A percentile compares a stretch with the other conserved stretches of the same genome.
Conservation (phyloP, 805 yeast species). For the Torulaspora delbrueckii region DNA sequence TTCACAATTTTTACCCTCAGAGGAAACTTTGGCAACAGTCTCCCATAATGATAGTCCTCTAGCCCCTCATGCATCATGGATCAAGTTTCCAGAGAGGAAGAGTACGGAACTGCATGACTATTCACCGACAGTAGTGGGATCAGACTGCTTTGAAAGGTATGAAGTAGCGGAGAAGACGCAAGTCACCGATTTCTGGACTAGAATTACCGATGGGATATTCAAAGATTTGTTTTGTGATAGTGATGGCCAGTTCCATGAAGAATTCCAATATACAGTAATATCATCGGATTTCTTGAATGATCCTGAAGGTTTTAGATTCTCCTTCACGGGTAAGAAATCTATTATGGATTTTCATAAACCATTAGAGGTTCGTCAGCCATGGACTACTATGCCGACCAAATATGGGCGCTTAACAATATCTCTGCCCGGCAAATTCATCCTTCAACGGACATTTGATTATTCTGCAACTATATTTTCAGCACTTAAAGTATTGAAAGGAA, state of each 20-base stretch:
- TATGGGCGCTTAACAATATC: conserved; percentile 16
- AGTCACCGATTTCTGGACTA: conserved; percentile 2
- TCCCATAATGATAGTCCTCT: background rate
- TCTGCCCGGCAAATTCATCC: conserved; percentile 2
- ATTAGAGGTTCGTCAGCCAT: conserved; percentile 10
- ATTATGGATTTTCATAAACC: conserved; percentile 19
- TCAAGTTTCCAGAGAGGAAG: conserved; percentile 5
- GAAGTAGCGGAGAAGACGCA: background rate
- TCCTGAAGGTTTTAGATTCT: conserved; percentile 30
- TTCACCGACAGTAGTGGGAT: conserved; percentile 28
- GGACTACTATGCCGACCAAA: conserved; percentile 20
- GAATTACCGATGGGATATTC: conserved; percentile 12
- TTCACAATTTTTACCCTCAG: conserved; percentile 4
- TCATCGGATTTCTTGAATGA: conserved; percentile 46
- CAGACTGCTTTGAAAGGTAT: conserved; percentile 11
- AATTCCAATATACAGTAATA: conserved; percentile 46
- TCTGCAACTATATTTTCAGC: conserved; percentile 4
- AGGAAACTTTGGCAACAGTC: conserved; percentile 4
- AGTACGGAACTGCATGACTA: conserved; percentile 20
- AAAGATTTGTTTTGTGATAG: conserved; percentile 10
- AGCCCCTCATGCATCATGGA: conserved; percentile 1
- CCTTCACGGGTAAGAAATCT: conserved; percentile 19
- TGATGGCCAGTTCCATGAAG: conserved; percentile 40
- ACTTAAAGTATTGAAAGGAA: conserved; percentile 3
- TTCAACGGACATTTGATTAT: conserved; percentile 11